Percentiles rank a stretch among this genome's conserved stretches.
Conservation (phyloP, 1,284 basidiomycete genomes). For the Fomitopsis betulina region DNA sequence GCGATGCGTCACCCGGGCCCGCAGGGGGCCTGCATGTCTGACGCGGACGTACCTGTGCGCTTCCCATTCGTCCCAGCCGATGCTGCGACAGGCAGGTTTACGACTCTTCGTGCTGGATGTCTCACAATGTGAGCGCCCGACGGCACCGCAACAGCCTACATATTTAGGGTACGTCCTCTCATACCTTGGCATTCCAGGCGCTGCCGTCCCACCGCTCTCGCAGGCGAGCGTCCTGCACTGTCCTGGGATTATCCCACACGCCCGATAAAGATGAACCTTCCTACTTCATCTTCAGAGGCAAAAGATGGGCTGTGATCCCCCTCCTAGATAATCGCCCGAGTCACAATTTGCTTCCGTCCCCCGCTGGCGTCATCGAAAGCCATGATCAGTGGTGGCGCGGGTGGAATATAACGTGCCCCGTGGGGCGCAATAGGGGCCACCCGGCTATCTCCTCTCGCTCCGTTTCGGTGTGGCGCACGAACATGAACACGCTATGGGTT, state of each 20-base stretch:
- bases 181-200: background rate
- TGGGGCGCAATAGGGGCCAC: slow-evolving; percentile 2
- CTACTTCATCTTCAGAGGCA: background rate
- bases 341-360: background rate
- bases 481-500: background rate
- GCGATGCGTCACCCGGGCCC: background rate
- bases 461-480: background rate
- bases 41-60: background rate
- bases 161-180: background rate
- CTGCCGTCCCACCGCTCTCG: background rate
- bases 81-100: background rate
- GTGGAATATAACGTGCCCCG: background rate
- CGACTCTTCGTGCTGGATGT: background rate
- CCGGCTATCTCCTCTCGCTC: background rate
- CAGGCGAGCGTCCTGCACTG: background rate
- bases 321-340: background rate
- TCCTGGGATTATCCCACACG: background rate
- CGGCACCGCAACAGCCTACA: background rate
- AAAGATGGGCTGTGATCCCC: background rate
- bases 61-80: background rate
- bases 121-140: background rate
- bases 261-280: background rate
- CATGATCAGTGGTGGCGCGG: background rate
- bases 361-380: background rate
- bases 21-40: background rate